Evolutionary conservation across 2,329 filamentous ascomycete genomes (phyloP), one percentile per base, ranked within the genome.

Genomic region (Pseudogymnoascus sp.): DNA sequence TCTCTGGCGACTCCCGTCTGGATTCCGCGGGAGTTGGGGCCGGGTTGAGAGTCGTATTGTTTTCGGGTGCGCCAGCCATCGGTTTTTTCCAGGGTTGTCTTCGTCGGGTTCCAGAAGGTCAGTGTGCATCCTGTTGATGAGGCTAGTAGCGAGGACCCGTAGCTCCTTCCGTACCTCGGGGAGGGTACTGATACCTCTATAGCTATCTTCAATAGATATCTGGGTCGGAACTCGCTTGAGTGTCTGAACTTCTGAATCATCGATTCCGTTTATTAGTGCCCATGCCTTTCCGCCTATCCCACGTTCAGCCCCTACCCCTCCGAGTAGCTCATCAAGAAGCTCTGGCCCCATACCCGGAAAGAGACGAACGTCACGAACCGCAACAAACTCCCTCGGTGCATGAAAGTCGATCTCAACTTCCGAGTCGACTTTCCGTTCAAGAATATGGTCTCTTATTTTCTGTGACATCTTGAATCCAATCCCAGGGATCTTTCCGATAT

Each of bases 171-270:
- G 75, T 30, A 95, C 84, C 62, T 86, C 80, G 1, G 82, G 73
- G 59, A 87, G 71, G 0, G 80, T 85, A 66, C 88, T 82, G 1
- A 96, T 77, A 0, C 85, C 84, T 22, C 83, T 81, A 71, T 96
- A 97, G 14, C 91, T 94, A 74, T 97, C 92, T 71, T 97, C 93
- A 65, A 97, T 94, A 72, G 90, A 94, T 71, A 97, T 95, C 73
- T 97, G 92, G 1, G 84, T 85, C 0, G 93, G 93, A 1, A 95
- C 74, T 47, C 85, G 82, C 66, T 83, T 83, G 1, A 85, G 88
- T 64, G 85, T 80, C 58, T 85, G 84, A 15, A 97, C 91, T 62
- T 90, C 85, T 0, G 82, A 79, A 59, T 85, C 76, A 71, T 97
- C 93, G 28, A 91, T 79, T 5, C 92, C 93, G 71, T 97, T 87